Evolutionary conservation across 768 basidiomycete species (phyloP).

Genomic region (Leccinum truebloodii): DNA sequence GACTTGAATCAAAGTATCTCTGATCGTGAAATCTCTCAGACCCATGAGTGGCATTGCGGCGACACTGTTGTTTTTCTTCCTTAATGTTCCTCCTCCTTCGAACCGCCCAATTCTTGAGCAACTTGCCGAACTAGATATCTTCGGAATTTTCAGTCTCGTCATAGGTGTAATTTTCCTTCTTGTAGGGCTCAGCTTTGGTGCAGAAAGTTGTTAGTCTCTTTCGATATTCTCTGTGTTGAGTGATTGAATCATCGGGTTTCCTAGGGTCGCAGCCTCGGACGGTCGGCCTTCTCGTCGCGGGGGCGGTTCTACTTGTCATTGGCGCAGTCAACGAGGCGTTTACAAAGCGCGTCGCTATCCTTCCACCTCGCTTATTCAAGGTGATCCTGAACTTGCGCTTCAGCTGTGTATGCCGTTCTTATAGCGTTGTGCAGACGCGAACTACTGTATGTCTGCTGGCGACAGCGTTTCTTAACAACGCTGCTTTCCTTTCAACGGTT

Average conservation of each 20-base stretch:
- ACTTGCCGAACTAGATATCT: conserved; percentile 64
- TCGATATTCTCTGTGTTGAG: neutral
- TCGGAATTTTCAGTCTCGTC: conserved; percentile 63
- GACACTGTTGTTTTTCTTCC: conserved; percentile 63
- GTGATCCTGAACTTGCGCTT: conserved; percentile 29
- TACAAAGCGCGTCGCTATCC: conserved; percentile 66
- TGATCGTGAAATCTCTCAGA: conserved; percentile 34
- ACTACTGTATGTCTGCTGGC: conserved; percentile 66
- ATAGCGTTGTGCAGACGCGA: conserved; percentile 50
- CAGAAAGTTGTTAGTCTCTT: conserved; percentile 57
- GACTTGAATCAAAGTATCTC: neutral
- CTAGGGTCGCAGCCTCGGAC: conserved; percentile 58
- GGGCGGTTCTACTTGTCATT: conserved; percentile 48
- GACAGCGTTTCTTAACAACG: conserved; percentile 58
- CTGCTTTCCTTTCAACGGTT: conserved; percentile 54
- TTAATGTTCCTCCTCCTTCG: conserved; percentile 72
- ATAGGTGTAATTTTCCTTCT: conserved; percentile 66
- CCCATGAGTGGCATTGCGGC: conserved; percentile 70
- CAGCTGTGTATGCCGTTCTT: neutral
- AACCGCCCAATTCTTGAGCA: conserved; percentile 59
- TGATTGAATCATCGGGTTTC: neutral
- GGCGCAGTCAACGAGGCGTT: conserved; percentile 57
- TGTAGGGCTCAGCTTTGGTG: conserved; percentile 69
- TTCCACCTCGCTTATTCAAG: conserved; percentile 75
- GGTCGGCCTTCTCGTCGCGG: conserved; percentile 57